Percentiles rank a stretch among this genome's conserved stretches.
Evolutionary conservation across 1,139 yeast genomes (phyloP).

Genomic region (Pichia sp.): DNA sequence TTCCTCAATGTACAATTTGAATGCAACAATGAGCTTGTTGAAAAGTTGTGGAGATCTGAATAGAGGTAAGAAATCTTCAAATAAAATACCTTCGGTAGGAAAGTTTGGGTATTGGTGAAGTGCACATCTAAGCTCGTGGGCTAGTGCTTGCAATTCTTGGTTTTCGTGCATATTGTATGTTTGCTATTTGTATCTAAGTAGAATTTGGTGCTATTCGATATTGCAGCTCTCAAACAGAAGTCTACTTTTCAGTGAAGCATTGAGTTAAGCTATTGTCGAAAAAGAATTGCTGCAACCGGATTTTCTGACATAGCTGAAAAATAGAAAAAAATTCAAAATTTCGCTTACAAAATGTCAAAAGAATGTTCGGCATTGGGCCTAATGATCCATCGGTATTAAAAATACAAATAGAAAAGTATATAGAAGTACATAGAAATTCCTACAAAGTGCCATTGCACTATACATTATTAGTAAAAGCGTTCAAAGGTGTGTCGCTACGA

Average conservation of each 20-base stretch:
- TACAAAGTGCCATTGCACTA: constrained; percentile 5
- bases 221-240: too few relatives aligned
- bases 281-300: background rate
- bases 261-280: background rate
- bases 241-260: background rate
- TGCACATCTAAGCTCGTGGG: constrained; percentile 59
- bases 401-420: background rate
- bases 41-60: constrained; percentile 79
- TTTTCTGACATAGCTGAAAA: background rate
- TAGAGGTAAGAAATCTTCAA: constrained; percentile 93
- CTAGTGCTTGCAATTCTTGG: constrained; percentile 33
- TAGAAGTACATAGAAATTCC: background rate
- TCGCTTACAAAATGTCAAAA: background rate
- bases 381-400: background rate
- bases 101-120: constrained; percentile 86
- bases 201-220: too few relatives aligned
- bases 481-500: constrained; percentile 26
- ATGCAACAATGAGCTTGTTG: constrained; percentile 75
- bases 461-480: constrained; percentile 31
- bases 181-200: background rate
- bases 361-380: background rate
- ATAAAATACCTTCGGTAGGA: constrained; percentile 87
- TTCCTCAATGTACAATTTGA: constrained; percentile 67
- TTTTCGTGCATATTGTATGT: constrained; percentile 13
- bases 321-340: background rate